Conservation (phyloP, 139 green algal species). For the Zygnema cylindricum region DNA sequence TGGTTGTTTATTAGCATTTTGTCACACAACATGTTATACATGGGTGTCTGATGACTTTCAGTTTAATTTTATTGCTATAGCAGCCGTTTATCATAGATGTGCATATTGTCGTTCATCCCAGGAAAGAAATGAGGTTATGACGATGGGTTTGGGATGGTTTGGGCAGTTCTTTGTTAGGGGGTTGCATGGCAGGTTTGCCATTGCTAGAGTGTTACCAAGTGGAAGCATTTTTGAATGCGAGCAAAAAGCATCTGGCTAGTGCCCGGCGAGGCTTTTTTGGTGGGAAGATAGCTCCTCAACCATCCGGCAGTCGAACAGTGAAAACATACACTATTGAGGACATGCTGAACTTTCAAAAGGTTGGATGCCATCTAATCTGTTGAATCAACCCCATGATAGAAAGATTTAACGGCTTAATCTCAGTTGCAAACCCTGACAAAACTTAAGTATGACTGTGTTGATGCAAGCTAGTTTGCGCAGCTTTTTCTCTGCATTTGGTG, state of each 20-base stretch:
- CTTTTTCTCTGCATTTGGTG: too few species aligned
- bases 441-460: too few species aligned
- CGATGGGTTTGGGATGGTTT: neutral
- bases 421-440: too few species aligned
- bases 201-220: constrained; percentile 37
- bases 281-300: constrained; percentile 24
- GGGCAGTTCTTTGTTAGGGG: neutral
- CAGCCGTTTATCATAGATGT: neutral
- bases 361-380: constrained; percentile 16
- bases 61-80: neutral
- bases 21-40: neutral
- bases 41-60: neutral
- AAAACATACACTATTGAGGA: constrained; percentile 36
- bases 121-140: neutral
- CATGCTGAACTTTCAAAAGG: constrained; percentile 59
- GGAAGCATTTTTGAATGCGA: constrained; percentile 45
- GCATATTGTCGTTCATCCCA: neutral
- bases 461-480: too few species aligned
- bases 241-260: constrained; percentile 23
- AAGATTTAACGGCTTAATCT: too few species aligned
- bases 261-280: neutral
- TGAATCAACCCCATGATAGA: constrained; percentile 1
- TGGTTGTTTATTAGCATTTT: neutral
- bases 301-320: neutral
- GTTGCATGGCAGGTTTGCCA: neutral